Percentiles rank a stretch among this genome's conserved stretches.
Evolutionary conservation across 495 filamentous ascomycete species (phyloP).

Genomic region (Neurospora hispaniola): DNA sequence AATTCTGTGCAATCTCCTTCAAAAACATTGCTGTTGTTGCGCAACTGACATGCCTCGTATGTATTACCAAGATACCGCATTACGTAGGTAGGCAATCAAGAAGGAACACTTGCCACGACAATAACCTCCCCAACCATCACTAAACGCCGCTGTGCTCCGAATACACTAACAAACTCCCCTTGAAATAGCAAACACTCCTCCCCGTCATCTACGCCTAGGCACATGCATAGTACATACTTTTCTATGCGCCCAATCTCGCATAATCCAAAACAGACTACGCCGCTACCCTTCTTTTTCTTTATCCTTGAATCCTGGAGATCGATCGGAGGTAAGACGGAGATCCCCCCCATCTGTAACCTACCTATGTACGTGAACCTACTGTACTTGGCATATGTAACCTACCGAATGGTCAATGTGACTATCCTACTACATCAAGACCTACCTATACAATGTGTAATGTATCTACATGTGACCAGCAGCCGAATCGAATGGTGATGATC

Average conservation of each 20-base stretch:
- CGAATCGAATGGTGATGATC: background rate
- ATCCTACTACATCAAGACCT: too few relatives aligned
- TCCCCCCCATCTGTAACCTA: background rate
- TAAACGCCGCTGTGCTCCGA: background rate
- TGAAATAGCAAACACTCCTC: background rate
- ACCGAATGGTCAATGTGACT: too few relatives aligned
- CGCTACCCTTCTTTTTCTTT: background rate
- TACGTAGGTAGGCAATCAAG: conserved; percentile 98
- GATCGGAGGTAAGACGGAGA: background rate
- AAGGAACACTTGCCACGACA: conserved; percentile 68
- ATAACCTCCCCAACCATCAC: too few relatives aligned
- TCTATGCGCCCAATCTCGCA: background rate
- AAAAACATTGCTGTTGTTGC: conserved; percentile 74
- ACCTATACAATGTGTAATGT: too few relatives aligned
- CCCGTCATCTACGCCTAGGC: background rate
- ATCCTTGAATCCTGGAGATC: background rate
- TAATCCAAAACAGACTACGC: background rate
- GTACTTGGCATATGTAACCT: too few relatives aligned
- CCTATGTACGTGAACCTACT: background rate
- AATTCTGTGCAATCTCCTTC: conserved; percentile 83
- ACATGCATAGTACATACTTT: background rate
- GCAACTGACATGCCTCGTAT: conserved; percentile 80
- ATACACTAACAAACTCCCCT: background rate
- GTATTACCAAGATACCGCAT: conserved; percentile 70
- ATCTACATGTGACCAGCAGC: background rate